A percentile compares a stretch with the other conserved stretches of the same genome.
Evolutionary conservation across 352 stramenopile species (phyloP).

Genomic region (Pythium insidiosum): DNA sequence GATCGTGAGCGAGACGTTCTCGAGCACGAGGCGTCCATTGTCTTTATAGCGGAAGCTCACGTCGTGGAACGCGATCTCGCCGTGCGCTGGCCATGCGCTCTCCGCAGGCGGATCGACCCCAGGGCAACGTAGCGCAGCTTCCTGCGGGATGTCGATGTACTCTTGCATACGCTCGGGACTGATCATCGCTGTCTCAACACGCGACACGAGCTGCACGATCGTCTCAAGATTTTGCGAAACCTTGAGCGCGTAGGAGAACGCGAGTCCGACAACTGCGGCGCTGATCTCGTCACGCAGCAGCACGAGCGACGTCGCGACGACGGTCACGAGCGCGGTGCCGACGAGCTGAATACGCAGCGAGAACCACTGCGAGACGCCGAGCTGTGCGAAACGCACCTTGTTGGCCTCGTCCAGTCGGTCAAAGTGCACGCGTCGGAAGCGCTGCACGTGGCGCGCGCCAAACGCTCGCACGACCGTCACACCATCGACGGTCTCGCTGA

Average conservation of each 20-base stretch:
- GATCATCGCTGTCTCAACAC: slow-evolving; percentile 75
- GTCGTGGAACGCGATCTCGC: slow-evolving; percentile 72
- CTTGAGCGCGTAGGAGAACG: slow-evolving; percentile 84
- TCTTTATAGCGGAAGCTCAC: slow-evolving; percentile 87
- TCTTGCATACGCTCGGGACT: slow-evolving; percentile 85
- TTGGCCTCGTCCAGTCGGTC: slow-evolving; percentile 31
- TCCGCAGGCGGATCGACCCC: slow-evolving; percentile 22
- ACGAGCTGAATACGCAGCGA: slow-evolving; percentile 37
- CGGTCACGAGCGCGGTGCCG: slow-evolving; percentile 25
- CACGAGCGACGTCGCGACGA: slow-evolving; percentile 34
- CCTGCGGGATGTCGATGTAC: slow-evolving; percentile 54
- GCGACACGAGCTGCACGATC: slow-evolving; percentile 49
- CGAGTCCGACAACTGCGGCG: slow-evolving; percentile 64
- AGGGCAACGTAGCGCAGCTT: slow-evolving; percentile 6
- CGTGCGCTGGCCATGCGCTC: slow-evolving; percentile 76
- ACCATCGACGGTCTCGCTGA: slow-evolving; percentile 48
- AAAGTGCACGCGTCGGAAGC: slow-evolving; percentile 25
- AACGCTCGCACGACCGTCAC: slow-evolving; percentile 44
- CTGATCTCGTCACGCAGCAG: slow-evolving; percentile 25
- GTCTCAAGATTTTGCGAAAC: slow-evolving; percentile 77
- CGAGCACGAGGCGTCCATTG: slow-evolving; percentile 29
- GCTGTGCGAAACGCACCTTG: no score
- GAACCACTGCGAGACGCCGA: slow-evolving; percentile 43
- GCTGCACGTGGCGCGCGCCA: slow-evolving; percentile 23
- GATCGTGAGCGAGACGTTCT: slow-evolving; percentile 37